phyloP scores from a whole-genome alignment of 148 eudicot genomes.

The Gaultheria prostrata region DNA sequence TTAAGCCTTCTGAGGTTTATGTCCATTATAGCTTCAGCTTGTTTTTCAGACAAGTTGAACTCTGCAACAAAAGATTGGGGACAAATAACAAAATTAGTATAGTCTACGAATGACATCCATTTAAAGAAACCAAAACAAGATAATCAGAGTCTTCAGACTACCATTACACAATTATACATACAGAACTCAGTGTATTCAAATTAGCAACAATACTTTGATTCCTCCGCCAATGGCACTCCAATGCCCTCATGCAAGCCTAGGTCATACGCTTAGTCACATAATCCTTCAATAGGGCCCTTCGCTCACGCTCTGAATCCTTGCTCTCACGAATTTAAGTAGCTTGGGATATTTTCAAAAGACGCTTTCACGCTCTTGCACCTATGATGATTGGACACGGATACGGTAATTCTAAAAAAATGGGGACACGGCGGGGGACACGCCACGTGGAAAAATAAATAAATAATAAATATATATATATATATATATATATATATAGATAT shows the following conservation, averaged over 20 bases:
- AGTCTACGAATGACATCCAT: background rate
- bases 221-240: background rate
- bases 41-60: slow-evolving; percentile 80
- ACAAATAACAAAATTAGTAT: background rate
- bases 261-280: background rate
- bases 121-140: slow-evolving; percentile 8
- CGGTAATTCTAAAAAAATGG: too few relatives aligned
- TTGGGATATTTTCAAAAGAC: too few relatives aligned
- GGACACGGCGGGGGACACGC: too few relatives aligned
- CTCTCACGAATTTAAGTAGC: too few relatives aligned
- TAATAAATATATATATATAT: too few relatives aligned
- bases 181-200: background rate
- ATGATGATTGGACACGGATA: too few relatives aligned
- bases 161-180: background rate
- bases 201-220: background rate
- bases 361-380: too few relatives aligned
- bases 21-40: slow-evolving; percentile 95
- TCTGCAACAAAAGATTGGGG: slow-evolving; percentile 42
- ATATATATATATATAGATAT: too few relatives aligned
- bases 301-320: too few relatives aligned
- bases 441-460: too few relatives aligned
- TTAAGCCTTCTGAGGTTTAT: slow-evolving; percentile 86
- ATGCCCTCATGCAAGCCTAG: background rate
- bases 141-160: background rate
- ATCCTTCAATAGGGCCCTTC: too few relatives aligned